phyloP scores from a whole-genome alignment of 2,329 filamentous ascomycete species.

The Scytalidium lignicola region DNA sequence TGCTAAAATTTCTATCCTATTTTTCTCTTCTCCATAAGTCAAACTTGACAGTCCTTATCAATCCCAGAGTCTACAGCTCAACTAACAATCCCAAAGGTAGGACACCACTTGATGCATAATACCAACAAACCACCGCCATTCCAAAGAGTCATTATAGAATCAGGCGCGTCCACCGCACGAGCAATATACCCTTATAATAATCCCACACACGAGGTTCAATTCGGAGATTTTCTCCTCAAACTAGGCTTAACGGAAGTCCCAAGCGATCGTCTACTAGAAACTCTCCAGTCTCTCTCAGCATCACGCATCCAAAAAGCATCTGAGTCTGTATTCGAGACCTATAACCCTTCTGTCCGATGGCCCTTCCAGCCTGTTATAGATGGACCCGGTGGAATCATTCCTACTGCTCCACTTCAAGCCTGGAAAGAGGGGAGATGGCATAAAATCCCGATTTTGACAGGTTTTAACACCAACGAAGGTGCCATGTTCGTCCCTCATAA shows the following conservation, averaged over 20 bases:
- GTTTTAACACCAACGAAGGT: conserved; percentile 68
- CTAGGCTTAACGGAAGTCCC: conserved; percentile 43
- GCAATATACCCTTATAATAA: conserved; percentile 49
- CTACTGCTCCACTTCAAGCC: conserved; percentile 51
- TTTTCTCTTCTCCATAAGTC: too few relatives aligned
- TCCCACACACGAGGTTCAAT: conserved; percentile 50
- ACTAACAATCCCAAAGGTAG: conserved; percentile 41
- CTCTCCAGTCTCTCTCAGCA: conserved; percentile 41
- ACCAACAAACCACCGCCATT: conserved; percentile 36
- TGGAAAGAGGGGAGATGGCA: conserved; percentile 50
- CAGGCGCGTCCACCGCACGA: conserved; percentile 50
- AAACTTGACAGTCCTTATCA: too few relatives aligned
- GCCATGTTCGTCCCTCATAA: conserved; percentile 53
- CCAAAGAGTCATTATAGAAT: conserved; percentile 51
- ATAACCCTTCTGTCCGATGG: conserved; percentile 45
- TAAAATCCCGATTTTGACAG: conserved; percentile 59
- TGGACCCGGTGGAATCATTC: conserved; percentile 47
- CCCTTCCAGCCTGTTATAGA: conserved; percentile 69
- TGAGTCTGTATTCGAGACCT: conserved; percentile 37
- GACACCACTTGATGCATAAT: conserved; percentile 58
- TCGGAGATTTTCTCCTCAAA: conserved; percentile 47
- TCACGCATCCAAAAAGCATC: conserved; percentile 35
- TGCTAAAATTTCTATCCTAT: too few relatives aligned
- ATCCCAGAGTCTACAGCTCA: too few relatives aligned
- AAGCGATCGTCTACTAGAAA: conserved; percentile 42